Percentiles rank a stretch among this genome's conserved stretches.
phyloP scores from a whole-genome alignment of 139 green algal species.

The Dunaliella primolecta region DNA sequence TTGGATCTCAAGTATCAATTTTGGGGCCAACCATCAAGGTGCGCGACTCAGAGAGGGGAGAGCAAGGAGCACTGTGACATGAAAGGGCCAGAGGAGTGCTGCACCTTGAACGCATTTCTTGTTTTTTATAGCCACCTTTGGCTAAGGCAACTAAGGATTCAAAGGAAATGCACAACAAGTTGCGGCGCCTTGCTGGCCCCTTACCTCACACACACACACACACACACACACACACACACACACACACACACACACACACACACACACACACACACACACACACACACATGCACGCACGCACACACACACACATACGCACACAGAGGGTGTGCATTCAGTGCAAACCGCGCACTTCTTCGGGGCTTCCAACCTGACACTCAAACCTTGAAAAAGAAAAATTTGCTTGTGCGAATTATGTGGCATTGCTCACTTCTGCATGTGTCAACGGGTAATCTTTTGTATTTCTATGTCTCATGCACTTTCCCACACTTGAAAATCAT shows the following conservation, averaged over 20 bases:
- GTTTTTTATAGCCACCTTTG: no score
- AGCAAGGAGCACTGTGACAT: neutral
- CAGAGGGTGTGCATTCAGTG: neutral
- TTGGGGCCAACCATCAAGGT: constrained; percentile 38
- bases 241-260: neutral
- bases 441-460: no score
- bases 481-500: no score
- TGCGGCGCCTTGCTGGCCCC: no score
- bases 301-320: neutral
- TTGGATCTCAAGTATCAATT: constrained; percentile 45
- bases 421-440: no score
- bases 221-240: neutral
- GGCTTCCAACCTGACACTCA: no score
- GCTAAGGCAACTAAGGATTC: no score
- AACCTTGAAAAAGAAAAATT: no score
- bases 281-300: neutral
- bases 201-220: neutral
- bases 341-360: no score
- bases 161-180: no score
- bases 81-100: neutral
- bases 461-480: no score
- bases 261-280: neutral
- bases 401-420: no score
- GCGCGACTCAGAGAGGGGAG: neutral
- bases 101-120: neutral